These are phyloP conservation scores for Betula pendula DNA, from an alignment of 306 rosid genomes.

Conservation along the genomic window DNA sequence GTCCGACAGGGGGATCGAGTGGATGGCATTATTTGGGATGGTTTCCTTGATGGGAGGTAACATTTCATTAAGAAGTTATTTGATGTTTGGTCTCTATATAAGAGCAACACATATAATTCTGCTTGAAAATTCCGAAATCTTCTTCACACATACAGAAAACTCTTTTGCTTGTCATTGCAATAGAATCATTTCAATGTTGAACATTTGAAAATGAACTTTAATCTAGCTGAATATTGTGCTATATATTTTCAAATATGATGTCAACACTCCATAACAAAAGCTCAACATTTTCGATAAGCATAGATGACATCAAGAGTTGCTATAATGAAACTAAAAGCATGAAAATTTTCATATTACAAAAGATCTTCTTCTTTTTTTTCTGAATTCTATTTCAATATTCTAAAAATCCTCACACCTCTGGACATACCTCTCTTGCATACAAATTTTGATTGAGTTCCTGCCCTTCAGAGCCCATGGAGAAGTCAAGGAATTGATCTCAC, in stretches of 20 bases:
- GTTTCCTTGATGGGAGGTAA: too few species aligned
- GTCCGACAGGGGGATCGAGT: too few species aligned
- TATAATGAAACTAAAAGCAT: conserved; percentile 23
- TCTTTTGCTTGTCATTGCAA: too few species aligned
- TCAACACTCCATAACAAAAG: not conserved
- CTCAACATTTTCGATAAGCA: not conserved
- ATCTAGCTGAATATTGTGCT: not conserved
- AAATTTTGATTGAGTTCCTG: conserved; percentile 21
- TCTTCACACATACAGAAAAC: too few species aligned
- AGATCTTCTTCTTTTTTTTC: not conserved
- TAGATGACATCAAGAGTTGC: not conserved
- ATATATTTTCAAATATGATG: not conserved
- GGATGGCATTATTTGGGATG: too few species aligned
- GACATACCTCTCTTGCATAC: conserved; percentile 15
- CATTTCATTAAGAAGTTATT: too few species aligned
- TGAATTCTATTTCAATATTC: conserved; percentile 3
- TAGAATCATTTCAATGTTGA: too few species aligned
- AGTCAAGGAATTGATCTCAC: conserved; percentile 16
- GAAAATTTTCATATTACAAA: conserved; percentile 1
- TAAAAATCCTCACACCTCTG: conserved; percentile 14
- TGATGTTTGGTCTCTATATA: too few species aligned
- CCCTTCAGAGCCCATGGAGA: conserved; percentile 17
- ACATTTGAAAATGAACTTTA: not conserved
- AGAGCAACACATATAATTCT: too few species aligned
- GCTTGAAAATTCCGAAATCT: too few species aligned